phyloP scores from a whole-genome alignment of 2,329 filamentous ascomycete species.

The Fusarium zealandicum region DNA sequence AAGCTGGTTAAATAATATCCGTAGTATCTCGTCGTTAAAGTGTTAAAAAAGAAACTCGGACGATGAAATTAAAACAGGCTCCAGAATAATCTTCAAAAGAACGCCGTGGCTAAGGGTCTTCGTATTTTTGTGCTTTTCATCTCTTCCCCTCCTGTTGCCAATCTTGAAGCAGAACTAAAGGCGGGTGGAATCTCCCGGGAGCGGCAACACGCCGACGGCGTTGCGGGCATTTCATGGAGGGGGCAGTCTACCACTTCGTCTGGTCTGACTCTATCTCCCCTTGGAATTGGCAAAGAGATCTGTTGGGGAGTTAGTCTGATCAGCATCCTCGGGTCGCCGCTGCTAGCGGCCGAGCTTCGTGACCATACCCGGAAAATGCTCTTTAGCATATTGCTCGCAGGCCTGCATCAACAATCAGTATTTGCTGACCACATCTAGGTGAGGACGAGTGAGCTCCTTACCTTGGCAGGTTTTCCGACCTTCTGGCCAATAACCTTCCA shows the following conservation, averaged over 20 bases:
- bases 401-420: conserved; percentile 42
- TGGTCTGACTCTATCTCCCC: conserved; percentile 44
- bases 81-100: conserved; percentile 28
- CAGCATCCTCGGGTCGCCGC: conserved; percentile 26
- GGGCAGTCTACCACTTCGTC: background rate
- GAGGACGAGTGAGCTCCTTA: conserved; percentile 20
- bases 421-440: conserved; percentile 1
- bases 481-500: conserved; percentile 98
- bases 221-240: background rate
- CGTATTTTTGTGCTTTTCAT: conserved; percentile 29
- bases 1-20: conserved; percentile 19
- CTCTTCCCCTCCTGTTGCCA: conserved; percentile 5
- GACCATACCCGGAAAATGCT: conserved; percentile 75
- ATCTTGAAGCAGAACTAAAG: background rate
- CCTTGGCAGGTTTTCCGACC: conserved; percentile 96
- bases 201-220: background rate
- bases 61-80: conserved; percentile 39
- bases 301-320: conserved; percentile 43
- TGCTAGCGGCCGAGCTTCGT: conserved; percentile 37
- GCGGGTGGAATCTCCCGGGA: background rate
- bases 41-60: conserved; percentile 16
- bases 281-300: conserved; percentile 51
- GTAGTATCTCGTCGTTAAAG: conserved; percentile 26
- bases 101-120: conserved; percentile 31
- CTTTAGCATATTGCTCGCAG: conserved; percentile 87